A percentile compares a stretch with the other conserved stretches of the same genome.
phyloP scores from a whole-genome alignment of 2,329 filamentous ascomycete species.

The Ceratocystis destructans region DNA sequence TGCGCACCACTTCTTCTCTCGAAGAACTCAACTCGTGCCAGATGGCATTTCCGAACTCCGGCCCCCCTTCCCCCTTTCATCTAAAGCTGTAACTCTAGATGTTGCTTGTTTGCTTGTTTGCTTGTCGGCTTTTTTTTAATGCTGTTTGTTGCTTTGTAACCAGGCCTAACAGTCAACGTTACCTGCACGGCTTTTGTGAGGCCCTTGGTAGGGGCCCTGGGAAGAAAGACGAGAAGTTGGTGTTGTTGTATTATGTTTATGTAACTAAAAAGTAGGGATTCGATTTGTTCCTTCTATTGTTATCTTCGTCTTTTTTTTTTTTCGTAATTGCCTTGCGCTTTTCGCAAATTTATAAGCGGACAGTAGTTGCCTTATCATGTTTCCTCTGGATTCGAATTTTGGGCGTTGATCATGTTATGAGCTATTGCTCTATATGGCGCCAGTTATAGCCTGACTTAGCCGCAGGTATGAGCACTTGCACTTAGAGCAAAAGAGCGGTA shows the following conservation, averaged over 20 bases:
- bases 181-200: not conserved
- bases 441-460: too few species aligned
- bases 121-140: not conserved
- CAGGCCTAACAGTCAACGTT: not conserved
- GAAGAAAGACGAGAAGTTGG: not conserved
- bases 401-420: not conserved
- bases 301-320: not conserved
- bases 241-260: not conserved
- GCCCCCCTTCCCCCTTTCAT: not conserved
- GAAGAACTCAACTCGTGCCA: not conserved
- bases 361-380: not conserved
- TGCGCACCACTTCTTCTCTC: not conserved
- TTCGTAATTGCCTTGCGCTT: not conserved
- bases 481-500: too few species aligned
- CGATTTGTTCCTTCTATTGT: not conserved
- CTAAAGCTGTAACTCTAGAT: not conserved
- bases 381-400: not conserved
- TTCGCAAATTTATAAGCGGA: too few species aligned
- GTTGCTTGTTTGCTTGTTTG: not conserved
- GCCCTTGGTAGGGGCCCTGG: not conserved
- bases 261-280: not conserved
- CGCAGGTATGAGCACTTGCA: too few species aligned
- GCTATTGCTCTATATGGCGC: not conserved
- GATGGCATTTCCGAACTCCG: slow-evolving; percentile 4
- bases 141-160: not conserved